Evolutionary conservation across 177 flowering plant species (phyloP), one percentile per base, ranked within the genome.

Genomic region (Vitis hybrid): DNA sequence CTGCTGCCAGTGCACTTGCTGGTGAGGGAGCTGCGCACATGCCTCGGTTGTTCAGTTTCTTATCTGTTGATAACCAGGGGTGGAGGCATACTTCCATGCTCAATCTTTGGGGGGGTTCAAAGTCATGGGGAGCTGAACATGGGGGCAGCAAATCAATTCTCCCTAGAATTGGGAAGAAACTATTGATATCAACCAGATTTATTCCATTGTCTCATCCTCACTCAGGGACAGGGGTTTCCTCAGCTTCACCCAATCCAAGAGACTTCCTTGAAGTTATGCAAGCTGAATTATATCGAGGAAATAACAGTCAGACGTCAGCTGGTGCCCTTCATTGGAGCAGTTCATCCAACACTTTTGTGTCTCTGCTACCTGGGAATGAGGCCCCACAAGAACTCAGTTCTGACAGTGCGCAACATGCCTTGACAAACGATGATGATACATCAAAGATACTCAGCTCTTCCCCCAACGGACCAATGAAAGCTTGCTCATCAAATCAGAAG

Each of bases 1-100:
- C 98, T 65, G 99, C 99, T 78, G 99, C 99, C 19, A 95, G 98
- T 87, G 99, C 97, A 50, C 92, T 95, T 76, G 99, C 98, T 56
- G 99, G 99, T 69, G 99, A 95, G 85, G 99, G 99, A 63, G 91
- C 98, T 32, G 92, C 90, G 19, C 98, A 95, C 80, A 95, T 95
- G 99, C 99, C 99, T 17, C 85, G 99, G 6, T 70, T 95, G 60
- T 95, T 90, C 75, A 95, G 99, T 82, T 95, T 95, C 18, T 18
- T 18, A 73, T 90, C 99, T 73, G 89, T 97, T 74, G 99, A 95
- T 83, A 95, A 92, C 82, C 99, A 90, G 76, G 98, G 98, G 18
- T 52, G 99, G 18, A 95, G 75, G 99, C 99, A 7, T 95, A 95
- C 72, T 95, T 95, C 67, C 99, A 95, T 83, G 98, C 95, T 17